Evolutionary conservation across 768 basidiomycete genomes (phyloP).

Genomic region (Rhizopogon vulgaris): DNA sequence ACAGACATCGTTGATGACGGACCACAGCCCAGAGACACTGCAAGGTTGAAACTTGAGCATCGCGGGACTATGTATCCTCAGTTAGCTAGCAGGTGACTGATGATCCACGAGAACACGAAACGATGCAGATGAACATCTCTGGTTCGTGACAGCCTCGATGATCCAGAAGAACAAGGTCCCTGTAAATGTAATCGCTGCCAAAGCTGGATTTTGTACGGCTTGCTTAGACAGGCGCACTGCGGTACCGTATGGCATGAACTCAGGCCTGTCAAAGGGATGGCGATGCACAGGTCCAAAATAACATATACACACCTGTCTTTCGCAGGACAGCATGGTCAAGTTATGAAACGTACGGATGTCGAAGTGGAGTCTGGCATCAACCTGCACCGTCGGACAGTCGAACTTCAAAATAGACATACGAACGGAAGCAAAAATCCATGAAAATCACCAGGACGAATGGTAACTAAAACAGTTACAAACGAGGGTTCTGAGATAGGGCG

Average conservation of each 20-base stretch:
- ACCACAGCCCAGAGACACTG: neutral
- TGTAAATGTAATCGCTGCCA: too few species aligned
- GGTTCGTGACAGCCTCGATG: too few species aligned
- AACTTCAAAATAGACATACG: neutral
- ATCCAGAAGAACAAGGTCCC: neutral
- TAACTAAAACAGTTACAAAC: too few species aligned
- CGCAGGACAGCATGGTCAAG: neutral
- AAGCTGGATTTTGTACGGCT: neutral
- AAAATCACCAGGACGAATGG: too few species aligned
- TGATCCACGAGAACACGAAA: neutral
- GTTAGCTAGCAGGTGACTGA: conserved; percentile 4
- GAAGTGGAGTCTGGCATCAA: neutral
- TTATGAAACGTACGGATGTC: too few species aligned
- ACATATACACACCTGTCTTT: neutral
- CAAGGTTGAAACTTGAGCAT: neutral
- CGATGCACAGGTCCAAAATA: neutral
- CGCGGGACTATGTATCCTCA: neutral
- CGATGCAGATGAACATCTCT: neutral
- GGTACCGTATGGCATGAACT: neutral
- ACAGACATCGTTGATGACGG: neutral
- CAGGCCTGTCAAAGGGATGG: neutral
- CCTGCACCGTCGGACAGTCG: neutral
- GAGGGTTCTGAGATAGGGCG: neutral
- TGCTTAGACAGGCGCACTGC: neutral
- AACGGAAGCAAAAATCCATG: too few species aligned